Evolutionary conservation across 2,329 filamentous ascomycete species (phyloP), one percentile per base, ranked within the genome.

Genomic region (Fusarium incarnatum): DNA sequence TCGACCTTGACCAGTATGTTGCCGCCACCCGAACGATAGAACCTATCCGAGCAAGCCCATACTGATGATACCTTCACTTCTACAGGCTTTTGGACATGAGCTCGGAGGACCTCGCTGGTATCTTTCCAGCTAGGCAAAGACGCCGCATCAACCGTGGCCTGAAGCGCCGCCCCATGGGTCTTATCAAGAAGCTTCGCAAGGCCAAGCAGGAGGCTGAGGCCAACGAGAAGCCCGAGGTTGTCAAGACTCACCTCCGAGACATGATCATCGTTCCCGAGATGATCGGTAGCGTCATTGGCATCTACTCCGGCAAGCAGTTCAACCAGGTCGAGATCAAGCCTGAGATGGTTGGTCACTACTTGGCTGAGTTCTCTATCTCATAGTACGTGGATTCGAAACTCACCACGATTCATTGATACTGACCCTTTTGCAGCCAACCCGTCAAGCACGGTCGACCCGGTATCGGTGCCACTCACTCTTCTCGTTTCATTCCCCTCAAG

Each of bases 311-410:
- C 83, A 99, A 99, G 92, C 94, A 98, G 87, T 99, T 99, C 93
- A 99, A 99, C 92, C 95, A 98, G 90, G 94, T 99, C 80, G 96
- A 99, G 87, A 96, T 99, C 88, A 98, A 98, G 92, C 96, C 96
- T 79, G 96, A 99, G 90, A 99, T 99, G 96, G 96, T 99, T 85
- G 96, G 96, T 84, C 95, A 98, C 89, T 98, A 98, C 90, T 89
- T 99, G 77, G 96, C 89, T 81, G 96, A 99, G 88, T 99, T 99
- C 91, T 98, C 94, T 77, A 99, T 99, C 88, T 96, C 95, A 88
- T 99, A 99, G 94, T 97, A 92, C 79, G 93, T 94, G 75, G 9
- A 30, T 42, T 30, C 18, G 16, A 6, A 6, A 3, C 37, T 28
- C 28, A 23, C 30, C 5, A 23, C 42, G 22, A 13, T 6, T 20